Base-by-base conservation (phyloP, 2,329 filamentous ascomycete species). In the Cercospora sp. region DNA sequence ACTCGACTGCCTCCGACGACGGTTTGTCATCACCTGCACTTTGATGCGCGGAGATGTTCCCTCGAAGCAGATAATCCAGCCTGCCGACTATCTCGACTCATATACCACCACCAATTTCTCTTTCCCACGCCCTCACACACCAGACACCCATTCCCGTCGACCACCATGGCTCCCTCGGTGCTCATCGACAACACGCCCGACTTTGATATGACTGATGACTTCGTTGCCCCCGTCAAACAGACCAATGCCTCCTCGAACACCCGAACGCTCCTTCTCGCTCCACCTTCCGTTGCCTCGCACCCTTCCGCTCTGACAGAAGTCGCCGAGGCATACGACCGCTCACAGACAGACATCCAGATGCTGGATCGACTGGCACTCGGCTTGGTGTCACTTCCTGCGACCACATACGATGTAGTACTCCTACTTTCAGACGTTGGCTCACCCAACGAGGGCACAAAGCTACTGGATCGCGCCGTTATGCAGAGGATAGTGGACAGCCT, bases 261-360 rank as follows among this genome's bases (percentile, higher is more conserved):
- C 69, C 88, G 90, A 80, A 94, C 90, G 34, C 89, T 97, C 70
- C 89, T 97, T 49, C 89, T 98, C 70, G 93, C 94, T 34, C 94
- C 95, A 63, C 94, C 95, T 12, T 97, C 93, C 26, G 87, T 98
- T 75, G 90, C 95, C 73, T 88, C 92, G 65, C 91, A 97, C 80
- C 92, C 94, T 73, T 90, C 92, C 73, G 89, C 89, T 75, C 86
- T 98, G 72, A 87, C 88, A 72, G 83, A 84, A 73, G 85, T 95
- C 70, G 87, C 97, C 76, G 85, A 88, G 68, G 84, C 88, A 66
- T 89, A 92, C 82, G 89, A 95, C 79, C 90, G 93, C 77, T 83
- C 86, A 71, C 84, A 86, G 57, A 94, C 93, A 70, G 95, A 99
- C 78, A 85, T 99, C 63, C 95, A 98, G 81, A 99, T 99, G 95